Conservation (phyloP, 108 stramenopile species). For the Mediolabrus comicus region DNA sequence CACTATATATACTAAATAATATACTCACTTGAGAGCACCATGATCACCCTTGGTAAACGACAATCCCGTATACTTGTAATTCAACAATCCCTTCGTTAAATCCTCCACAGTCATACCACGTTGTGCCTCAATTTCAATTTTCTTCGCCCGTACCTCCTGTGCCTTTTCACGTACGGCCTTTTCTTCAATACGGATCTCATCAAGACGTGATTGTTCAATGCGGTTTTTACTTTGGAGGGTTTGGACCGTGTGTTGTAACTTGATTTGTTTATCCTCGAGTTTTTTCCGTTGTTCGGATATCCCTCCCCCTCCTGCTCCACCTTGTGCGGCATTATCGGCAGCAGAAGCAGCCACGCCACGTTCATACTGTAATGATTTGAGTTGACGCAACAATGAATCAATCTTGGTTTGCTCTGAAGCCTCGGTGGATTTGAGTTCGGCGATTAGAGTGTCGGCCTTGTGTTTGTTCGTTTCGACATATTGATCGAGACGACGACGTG, state of each 20-base stretch:
- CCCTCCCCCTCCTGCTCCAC: background rate
- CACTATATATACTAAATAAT: background rate
- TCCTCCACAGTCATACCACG: constrained; percentile 30
- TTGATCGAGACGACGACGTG: constrained; percentile 9
- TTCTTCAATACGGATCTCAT: constrained; percentile 20
- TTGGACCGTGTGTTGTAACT: constrained; percentile 10
- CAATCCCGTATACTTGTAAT: constrained; percentile 40
- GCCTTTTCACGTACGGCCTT: constrained; percentile 8
- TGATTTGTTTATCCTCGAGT: constrained; percentile 12
- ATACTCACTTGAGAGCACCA: constrained; percentile 19
- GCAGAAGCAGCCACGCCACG: background rate
- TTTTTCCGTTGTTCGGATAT: constrained; percentile 14
- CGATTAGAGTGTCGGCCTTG: background rate
- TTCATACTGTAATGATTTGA: constrained; percentile 16
- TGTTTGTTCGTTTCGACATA: constrained; percentile 16
- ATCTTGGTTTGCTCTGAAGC: constrained; percentile 13
- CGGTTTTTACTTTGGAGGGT: constrained; percentile 9
- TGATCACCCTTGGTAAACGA: constrained; percentile 29
- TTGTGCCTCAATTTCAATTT: constrained; percentile 21
- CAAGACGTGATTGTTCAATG: constrained; percentile 15
- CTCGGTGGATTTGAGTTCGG: constrained; percentile 12
- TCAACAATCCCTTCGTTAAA: constrained; percentile 40
- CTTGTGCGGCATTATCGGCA: background rate
- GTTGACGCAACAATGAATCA: constrained; percentile 12
- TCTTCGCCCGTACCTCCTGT: constrained; percentile 20